Conservation (phyloP, 129 eudicot genomes). For the Apium graveolens region DNA sequence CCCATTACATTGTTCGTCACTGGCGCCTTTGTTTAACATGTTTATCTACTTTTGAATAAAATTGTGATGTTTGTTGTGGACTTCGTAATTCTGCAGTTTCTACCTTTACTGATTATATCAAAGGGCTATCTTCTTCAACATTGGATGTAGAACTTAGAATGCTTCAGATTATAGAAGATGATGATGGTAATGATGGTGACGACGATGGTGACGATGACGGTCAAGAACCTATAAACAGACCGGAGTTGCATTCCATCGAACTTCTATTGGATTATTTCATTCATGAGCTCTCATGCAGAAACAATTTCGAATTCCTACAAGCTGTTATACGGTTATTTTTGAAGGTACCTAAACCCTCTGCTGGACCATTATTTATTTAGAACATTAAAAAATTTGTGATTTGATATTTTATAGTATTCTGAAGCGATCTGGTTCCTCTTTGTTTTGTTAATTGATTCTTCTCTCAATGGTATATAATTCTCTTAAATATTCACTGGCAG, state of each 20-base stretch:
- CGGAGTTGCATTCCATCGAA: constrained; percentile 55
- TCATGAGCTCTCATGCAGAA: constrained; percentile 67
- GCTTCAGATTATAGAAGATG: constrained; percentile 93
- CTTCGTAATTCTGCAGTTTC: constrained; percentile 43
- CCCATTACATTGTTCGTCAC: background rate
- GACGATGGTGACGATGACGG: constrained; percentile 14
- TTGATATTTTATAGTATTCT: background rate
- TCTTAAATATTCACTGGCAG: constrained; percentile 22
- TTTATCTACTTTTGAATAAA: background rate
- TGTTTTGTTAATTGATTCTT: background rate
- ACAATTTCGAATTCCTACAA: constrained; percentile 85
- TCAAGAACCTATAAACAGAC: constrained; percentile 47
- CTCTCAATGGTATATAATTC: background rate
- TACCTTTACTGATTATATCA: constrained; percentile 69
- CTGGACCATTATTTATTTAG: background rate
- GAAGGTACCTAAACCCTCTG: constrained; percentile 44
- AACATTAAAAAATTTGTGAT: background rate
- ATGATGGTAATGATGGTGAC: constrained; percentile 42
- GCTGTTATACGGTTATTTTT: constrained; percentile 77
- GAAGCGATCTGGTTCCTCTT: background rate
- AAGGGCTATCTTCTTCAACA: constrained; percentile 74
- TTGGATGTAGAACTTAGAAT: constrained; percentile 90
- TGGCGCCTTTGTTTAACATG: background rate
- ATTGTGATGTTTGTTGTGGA: background rate
- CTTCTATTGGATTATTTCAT: constrained; percentile 74